Conservation (phyloP, 176 grass and related monocot species). For the Canna indica region DNA sequence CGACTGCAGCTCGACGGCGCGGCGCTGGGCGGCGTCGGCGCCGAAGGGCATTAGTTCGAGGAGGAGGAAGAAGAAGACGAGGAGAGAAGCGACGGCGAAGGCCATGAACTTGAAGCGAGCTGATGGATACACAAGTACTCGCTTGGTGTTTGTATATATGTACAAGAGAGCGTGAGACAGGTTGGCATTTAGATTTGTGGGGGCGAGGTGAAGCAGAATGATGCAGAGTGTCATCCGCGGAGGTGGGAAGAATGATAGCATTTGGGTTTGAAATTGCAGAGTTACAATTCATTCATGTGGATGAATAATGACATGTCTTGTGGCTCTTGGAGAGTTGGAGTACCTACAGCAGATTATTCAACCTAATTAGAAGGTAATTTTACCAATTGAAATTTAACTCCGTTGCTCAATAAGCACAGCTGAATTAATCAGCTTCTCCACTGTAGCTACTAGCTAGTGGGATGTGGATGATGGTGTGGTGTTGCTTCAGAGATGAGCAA, state of each 20-base stretch:
- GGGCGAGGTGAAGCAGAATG: not conserved
- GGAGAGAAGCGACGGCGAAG: not conserved
- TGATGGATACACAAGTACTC: too few species aligned
- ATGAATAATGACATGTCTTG: too few species aligned
- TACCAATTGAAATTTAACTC: too few species aligned
- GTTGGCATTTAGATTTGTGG: not conserved
- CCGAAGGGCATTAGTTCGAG: not conserved
- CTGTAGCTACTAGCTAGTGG: too few species aligned
- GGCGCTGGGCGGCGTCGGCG: not conserved
- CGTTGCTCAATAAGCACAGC: too few species aligned
- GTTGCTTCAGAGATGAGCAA: slow-evolving; percentile 1
- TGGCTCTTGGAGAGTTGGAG: too few species aligned
- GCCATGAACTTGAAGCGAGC: not conserved
- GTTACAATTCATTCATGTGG: too few species aligned
- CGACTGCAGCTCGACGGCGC: not conserved
- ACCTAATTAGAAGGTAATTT: too few species aligned
- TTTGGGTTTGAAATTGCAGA: not conserved
- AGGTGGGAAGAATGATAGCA: not conserved
- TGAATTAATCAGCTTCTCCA: too few species aligned
- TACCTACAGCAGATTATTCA: too few species aligned
- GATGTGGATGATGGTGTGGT: not conserved
- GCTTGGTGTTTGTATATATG: not conserved
- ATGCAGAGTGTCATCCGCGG: not conserved
- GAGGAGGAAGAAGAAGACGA: not conserved
- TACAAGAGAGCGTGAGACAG: not conserved